These are phyloP conservation scores for Hydrangea macrophylla DNA, from an alignment of 148 eudicot genomes.

Conservation along the genomic window DNA sequence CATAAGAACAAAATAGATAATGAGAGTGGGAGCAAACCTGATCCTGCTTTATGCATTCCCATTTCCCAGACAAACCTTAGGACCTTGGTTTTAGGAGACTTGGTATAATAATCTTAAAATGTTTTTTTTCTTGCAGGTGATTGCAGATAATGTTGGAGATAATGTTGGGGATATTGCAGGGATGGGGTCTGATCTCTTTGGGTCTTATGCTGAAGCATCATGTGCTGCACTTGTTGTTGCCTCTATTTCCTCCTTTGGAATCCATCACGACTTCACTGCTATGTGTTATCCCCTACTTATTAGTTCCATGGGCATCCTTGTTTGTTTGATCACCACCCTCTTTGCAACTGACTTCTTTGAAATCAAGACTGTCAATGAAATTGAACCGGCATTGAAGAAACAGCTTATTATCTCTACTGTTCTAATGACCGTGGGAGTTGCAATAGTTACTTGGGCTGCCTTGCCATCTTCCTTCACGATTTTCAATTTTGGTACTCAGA, in stretches of 20 bases:
- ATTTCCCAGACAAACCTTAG: neutral
- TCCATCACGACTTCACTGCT: conserved; percentile 53
- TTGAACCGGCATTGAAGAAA: conserved; percentile 72
- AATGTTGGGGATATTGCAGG: conserved; percentile 82
- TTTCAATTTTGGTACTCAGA: conserved; percentile 72
- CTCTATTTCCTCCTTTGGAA: conserved; percentile 67
- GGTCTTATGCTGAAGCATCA: conserved; percentile 61
- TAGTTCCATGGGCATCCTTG: conserved; percentile 60
- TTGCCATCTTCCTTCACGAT: conserved; percentile 82
- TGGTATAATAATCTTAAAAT: neutral
- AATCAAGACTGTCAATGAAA: conserved; percentile 66
- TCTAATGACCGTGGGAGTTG: conserved; percentile 74
- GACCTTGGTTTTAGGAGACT: neutral
- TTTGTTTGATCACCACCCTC: conserved; percentile 67
- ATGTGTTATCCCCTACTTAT: conserved; percentile 58
- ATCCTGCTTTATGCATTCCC: no score
- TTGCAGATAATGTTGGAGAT: conserved; percentile 82
- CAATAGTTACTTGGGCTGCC: conserved; percentile 55
- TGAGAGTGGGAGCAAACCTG: no score
- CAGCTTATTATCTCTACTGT: conserved; percentile 80
- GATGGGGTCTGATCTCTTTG: conserved; percentile 79
- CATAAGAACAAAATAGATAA: no score
- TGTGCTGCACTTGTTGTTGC: conserved; percentile 72
- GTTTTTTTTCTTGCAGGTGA: conserved; percentile 37
- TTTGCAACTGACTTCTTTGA: conserved; percentile 80